Conservation (phyloP, 2,329 filamentous ascomycete species). For the Phialophora chinensis region DNA sequence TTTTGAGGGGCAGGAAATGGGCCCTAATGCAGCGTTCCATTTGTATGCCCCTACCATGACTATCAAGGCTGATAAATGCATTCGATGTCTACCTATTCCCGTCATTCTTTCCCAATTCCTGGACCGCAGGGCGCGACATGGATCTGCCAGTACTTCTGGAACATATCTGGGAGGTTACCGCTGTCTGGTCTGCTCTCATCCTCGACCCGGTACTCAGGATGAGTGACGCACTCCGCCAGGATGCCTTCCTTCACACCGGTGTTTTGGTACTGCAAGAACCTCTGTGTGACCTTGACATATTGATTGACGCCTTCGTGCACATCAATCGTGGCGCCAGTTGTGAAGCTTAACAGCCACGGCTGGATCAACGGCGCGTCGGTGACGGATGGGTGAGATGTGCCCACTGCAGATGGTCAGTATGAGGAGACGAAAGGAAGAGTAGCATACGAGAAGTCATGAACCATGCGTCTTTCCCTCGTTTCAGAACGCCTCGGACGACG, state of each 20-base stretch:
- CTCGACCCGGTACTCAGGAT: slow-evolving; percentile 36
- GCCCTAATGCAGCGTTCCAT: not conserved
- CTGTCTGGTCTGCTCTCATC: slow-evolving; percentile 19
- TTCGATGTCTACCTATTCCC: not conserved
- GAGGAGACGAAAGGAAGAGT: not conserved
- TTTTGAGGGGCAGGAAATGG: not conserved
- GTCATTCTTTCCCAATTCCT: not conserved
- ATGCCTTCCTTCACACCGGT: slow-evolving; percentile 55
- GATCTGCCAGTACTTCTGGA: slow-evolving; percentile 35
- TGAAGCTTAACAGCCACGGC: slow-evolving; percentile 65
- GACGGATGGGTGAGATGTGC: slow-evolving; percentile 66
- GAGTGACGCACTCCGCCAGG: slow-evolving; percentile 55
- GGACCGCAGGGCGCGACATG: slow-evolving; percentile 30
- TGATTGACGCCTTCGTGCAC: slow-evolving; percentile 62
- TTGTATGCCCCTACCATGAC: not conserved
- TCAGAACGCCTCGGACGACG: slow-evolving; percentile 57
- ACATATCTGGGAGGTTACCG: slow-evolving; percentile 11
- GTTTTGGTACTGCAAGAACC: slow-evolving; percentile 61
- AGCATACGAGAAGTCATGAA: slow-evolving; percentile 56
- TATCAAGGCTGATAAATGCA: not conserved
- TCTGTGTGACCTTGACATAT: slow-evolving; percentile 65
- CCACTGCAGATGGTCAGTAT: slow-evolving; percentile 42
- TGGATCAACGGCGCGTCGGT: slow-evolving; percentile 71
- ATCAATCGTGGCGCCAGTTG: slow-evolving; percentile 66
- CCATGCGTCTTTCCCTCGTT: slow-evolving; percentile 53